Base-by-base conservation (phyloP, 2,329 filamentous ascomycete genomes). In the Cercospora citrullina region DNA sequence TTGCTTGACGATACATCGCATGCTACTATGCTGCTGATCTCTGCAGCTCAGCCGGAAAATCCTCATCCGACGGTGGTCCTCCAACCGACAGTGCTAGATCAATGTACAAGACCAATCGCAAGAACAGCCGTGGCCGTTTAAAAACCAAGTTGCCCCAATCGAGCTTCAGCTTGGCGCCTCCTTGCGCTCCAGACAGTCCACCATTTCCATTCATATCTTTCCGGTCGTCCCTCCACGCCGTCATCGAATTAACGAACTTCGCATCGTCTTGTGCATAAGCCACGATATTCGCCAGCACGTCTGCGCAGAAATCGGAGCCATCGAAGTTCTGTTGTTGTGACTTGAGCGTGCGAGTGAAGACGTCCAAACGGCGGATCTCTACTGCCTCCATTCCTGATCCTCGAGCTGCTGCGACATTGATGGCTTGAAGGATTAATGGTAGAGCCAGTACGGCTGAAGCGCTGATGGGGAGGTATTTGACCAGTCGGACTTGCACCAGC, bases 121-220 rank as follows among this genome's bases (percentile, higher is more conserved):
- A 57, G 48, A 72, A 69, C 31, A 73, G 53, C n/a, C 68, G 62
- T 23, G 71, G 71, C 58, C 70, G 57, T 60, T 73, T 70, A 28
- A 68, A 69, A n/a, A 73, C 69, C 66, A 72, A 58, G 59, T 71
- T 72, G 7, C 67, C 68, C 71, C 71, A 73, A 57, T 71, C 71
- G 8, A 72, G 63, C 60, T 70, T 68, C 60, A 71, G 62, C 65
- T 70, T 68, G 4, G 65, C 69, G 21, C 64, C 39, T 14, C 60
- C 58, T 55, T 48, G 58, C 30, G 48, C 30, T n/a, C 58, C 51
- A 10, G 57, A 23, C 10, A 26, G 16, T 18, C 61, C 66, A 30
- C 64, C 64, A 8, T 51, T 60, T 8, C 69, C 68, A 59, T 66
- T 66, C 21, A 60, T 36, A 31, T 69, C 68, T 45, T 71, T 68